Evolutionary conservation across 805 yeast genomes (phyloP).

Genomic region (Priceomyces melissophilus): DNA sequence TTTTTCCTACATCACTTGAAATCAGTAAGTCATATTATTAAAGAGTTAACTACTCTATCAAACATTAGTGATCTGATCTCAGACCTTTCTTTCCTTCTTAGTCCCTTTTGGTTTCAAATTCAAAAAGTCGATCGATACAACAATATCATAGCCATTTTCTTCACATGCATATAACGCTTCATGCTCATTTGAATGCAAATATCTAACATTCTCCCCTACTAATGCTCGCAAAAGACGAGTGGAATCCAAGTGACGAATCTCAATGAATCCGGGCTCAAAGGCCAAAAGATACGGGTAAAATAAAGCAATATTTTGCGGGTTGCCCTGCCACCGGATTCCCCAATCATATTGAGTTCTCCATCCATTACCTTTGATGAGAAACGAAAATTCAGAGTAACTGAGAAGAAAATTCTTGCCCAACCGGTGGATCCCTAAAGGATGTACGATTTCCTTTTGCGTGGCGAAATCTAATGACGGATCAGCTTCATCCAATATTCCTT

Average conservation of each 20-base stretch:
- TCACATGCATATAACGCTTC: conserved; percentile 93
- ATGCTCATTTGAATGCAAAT: conserved; percentile 85
- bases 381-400: conserved; percentile 89
- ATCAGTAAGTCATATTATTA: too few relatives aligned
- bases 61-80: too few relatives aligned
- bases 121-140: conserved; percentile 92
- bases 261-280: conserved; percentile 86
- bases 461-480: conserved; percentile 97
- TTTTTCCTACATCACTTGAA: too few relatives aligned
- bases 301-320: conserved; percentile 86
- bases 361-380: conserved; percentile 90
- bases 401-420: conserved; percentile 84
- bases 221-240: conserved; percentile 85
- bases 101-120: conserved; percentile 37
- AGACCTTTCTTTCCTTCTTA: too few relatives aligned
- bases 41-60: too few relatives aligned
- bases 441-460: conserved; percentile 67
- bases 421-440: conserved; percentile 89
- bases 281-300: conserved; percentile 93
- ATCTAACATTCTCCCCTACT: conserved; percentile 85
- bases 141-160: conserved; percentile 86
- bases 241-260: conserved; percentile 85
- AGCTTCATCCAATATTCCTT: conserved; percentile 93
- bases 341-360: conserved; percentile 95
- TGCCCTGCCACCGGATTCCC: conserved; percentile 96